These are phyloP conservation scores for Magnaporthiopsis poae DNA, from an alignment of 2,329 filamentous ascomycete species.

Conservation along the genomic window DNA sequence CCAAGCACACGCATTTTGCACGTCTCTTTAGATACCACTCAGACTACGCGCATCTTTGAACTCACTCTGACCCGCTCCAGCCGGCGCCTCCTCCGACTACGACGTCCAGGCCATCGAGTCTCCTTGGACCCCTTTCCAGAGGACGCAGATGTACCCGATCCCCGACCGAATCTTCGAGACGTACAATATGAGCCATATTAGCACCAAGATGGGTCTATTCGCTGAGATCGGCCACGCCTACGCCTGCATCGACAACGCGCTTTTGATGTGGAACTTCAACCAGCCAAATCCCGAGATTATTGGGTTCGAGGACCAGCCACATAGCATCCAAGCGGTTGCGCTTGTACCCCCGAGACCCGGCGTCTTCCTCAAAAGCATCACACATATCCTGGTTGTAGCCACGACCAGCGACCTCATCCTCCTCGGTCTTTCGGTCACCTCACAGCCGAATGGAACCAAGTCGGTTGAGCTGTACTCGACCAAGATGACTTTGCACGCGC, in stretches of 20 bases:
- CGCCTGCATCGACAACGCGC: constrained; percentile 87
- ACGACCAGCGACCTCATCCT: constrained; percentile 77
- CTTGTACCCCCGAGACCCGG: constrained; percentile 74
- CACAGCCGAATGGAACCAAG: constrained; percentile 59
- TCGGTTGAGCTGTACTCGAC: constrained; percentile 77
- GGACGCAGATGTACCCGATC: constrained; percentile 75
- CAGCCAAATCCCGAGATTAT: constrained; percentile 82
- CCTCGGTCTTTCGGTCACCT: constrained; percentile 66
- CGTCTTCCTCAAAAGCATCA: constrained; percentile 80
- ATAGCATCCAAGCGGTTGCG: constrained; percentile 84
- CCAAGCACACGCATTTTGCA: neutral
- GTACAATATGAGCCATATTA: constrained; percentile 76
- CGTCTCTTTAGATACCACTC: neutral
- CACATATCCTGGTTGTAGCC: constrained; percentile 78
- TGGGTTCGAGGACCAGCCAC: constrained; percentile 79
- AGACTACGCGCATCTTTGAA: neutral
- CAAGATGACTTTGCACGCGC: constrained; percentile 68
- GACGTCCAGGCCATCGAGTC: constrained; percentile 59
- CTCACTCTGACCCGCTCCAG: constrained; percentile 36
- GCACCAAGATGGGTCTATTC: constrained; percentile 91
- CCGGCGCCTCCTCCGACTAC: constrained; percentile 86
- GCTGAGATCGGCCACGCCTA: constrained; percentile 90
- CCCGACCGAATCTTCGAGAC: constrained; percentile 88
- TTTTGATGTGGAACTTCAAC: constrained; percentile 97
- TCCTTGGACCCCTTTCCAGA: constrained; percentile 83